Evolutionary conservation across 768 basidiomycete genomes (phyloP).

Genomic region (Butyriboletus loyo): DNA sequence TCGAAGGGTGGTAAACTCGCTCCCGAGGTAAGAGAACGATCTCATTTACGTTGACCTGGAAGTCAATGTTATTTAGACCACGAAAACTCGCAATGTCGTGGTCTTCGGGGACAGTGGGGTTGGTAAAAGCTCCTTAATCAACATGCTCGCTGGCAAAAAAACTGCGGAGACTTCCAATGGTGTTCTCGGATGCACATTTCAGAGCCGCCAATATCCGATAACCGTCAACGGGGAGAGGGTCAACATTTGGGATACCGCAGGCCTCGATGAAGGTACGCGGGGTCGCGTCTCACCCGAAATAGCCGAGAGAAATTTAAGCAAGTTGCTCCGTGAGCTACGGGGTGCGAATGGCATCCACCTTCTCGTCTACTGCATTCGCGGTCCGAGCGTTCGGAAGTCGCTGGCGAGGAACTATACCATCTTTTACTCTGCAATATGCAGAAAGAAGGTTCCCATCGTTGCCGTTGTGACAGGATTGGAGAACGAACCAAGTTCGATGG

Average conservation of each 20-base stretch:
- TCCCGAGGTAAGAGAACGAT: slow-evolving; percentile 11
- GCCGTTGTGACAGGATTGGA: slow-evolving; percentile 34
- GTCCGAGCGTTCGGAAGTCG: slow-evolving; percentile 23
- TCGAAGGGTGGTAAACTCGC: neutral
- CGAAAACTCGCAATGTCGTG: slow-evolving; percentile 33
- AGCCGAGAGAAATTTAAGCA: slow-evolving; percentile 25
- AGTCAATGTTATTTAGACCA: neutral
- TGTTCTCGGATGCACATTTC: slow-evolving; percentile 37
- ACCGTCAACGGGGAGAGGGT: slow-evolving; percentile 12
- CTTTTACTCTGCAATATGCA: slow-evolving; percentile 30
- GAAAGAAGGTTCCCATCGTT: slow-evolving; percentile 32
- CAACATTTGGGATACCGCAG: slow-evolving; percentile 34
- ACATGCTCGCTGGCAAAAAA: slow-evolving; percentile 35
- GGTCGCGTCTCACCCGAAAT: slow-evolving; percentile 24
- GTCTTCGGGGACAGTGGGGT: slow-evolving; percentile 43
- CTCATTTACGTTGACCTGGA: neutral
- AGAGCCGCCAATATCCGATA: slow-evolving; percentile 23
- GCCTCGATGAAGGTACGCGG: slow-evolving; percentile 28
- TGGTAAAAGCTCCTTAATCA: slow-evolving; percentile 44
- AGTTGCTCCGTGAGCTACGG: slow-evolving; percentile 32
- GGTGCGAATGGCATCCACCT: slow-evolving; percentile 29
- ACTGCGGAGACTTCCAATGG: slow-evolving; percentile 31
- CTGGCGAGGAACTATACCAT: slow-evolving; percentile 29
- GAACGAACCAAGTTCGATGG: slow-evolving; percentile 32
- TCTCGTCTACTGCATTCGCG: slow-evolving; percentile 35